Percentiles rank a stretch among this genome's conserved stretches.
Evolutionary conservation across 768 basidiomycete species (phyloP).

Genomic region (Phlegmacium glaucopus): DNA sequence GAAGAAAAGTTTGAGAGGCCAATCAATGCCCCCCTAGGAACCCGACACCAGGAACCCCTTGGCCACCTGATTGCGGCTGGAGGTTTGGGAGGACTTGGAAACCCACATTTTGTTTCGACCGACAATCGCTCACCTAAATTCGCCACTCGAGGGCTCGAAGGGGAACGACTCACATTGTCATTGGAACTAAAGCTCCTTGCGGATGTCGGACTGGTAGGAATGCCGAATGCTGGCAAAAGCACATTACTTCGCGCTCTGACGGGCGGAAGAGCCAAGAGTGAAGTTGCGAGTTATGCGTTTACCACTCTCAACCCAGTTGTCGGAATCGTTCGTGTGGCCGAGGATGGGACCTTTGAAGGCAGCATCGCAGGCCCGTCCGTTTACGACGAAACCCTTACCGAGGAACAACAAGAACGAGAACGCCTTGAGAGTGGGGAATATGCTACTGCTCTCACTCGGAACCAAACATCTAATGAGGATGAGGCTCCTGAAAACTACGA

Average conservation of each 20-base stretch:
- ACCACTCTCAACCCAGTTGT: conserved; percentile 95
- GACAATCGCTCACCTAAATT: conserved; percentile 81
- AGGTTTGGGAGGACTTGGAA: conserved; percentile 81
- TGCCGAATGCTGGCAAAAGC: conserved; percentile 94
- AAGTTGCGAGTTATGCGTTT: conserved; percentile 90
- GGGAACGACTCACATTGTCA: conserved; percentile 76
- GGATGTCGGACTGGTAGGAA: conserved; percentile 93
- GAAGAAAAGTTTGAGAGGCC: conserved; percentile 38
- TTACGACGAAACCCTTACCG: conserved; percentile 65
- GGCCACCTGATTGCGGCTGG: conserved; percentile 74
- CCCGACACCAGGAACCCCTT: conserved; percentile 44
- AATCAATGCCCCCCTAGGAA: conserved; percentile 62
- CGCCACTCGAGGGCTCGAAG: conserved; percentile 73
- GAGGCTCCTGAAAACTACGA: conserved; percentile 16
- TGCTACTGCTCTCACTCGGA: conserved; percentile 48
- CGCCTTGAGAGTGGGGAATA: conserved; percentile 50
- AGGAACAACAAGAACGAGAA: conserved; percentile 42
- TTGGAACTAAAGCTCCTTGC: conserved; percentile 93
- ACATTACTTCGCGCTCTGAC: conserved; percentile 89
- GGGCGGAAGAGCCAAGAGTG: conserved; percentile 76
- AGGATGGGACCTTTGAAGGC: conserved; percentile 75
- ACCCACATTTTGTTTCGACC: conserved; percentile 76
- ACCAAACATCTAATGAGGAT: conserved; percentile 31
- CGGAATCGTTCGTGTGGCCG: conserved; percentile 82
- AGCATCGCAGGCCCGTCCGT: conserved; percentile 43